phyloP scores from a whole-genome alignment of 169 alveolate species.

The Perkinsus olseni region DNA sequence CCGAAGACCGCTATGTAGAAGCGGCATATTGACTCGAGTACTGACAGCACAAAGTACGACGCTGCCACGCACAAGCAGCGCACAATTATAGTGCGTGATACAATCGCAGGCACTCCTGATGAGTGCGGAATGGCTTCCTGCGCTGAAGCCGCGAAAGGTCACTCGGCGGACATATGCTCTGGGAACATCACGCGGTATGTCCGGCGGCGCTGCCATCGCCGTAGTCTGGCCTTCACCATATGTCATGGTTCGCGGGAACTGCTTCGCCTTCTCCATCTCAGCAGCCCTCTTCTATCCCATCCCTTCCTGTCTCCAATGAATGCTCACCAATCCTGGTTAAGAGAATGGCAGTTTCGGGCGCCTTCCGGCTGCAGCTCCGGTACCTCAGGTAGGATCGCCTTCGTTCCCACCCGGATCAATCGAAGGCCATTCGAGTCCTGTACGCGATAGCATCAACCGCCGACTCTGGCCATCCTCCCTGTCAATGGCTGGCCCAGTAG shows the following conservation, averaged over 20 bases:
- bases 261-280: background rate
- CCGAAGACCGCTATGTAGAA: too few relatives aligned
- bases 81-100: background rate
- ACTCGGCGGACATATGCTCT: background rate
- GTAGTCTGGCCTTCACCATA: background rate
- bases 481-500: background rate
- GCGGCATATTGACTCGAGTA: background rate
- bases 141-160: background rate
- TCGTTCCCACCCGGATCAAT: slow-evolving; percentile 45
- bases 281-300: background rate
- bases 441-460: slow-evolving; percentile 61
- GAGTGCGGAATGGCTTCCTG: background rate
- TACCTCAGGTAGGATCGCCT: slow-evolving; percentile 3
- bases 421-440: slow-evolving; percentile 55
- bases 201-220: background rate
- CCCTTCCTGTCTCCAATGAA: background rate
- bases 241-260: background rate
- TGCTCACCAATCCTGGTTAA: background rate
- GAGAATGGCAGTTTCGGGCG: too few relatives aligned
- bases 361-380: background rate
- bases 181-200: background rate
- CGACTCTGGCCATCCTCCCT: slow-evolving; percentile 55
- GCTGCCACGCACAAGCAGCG: background rate
- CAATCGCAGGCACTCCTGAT: background rate
- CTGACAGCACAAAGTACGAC: background rate